phyloP scores from a whole-genome alignment of 2,329 filamentous ascomycete genomes.

The Catunica adiposa region DNA sequence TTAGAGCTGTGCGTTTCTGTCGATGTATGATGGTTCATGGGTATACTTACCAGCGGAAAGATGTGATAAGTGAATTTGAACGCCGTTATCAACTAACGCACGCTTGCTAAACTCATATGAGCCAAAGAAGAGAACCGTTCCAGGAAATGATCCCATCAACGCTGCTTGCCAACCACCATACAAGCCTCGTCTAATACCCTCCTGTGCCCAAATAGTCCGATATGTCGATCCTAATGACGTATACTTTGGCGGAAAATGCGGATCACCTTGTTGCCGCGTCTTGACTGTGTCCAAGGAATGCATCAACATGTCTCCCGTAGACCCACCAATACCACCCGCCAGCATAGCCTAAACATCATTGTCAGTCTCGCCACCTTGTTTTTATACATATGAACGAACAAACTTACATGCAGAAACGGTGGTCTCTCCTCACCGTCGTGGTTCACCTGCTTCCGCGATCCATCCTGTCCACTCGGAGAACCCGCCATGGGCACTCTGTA shows the following conservation, averaged over 20 bases:
- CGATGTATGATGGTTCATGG: neutral
- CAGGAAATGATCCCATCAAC: conserved; percentile 79
- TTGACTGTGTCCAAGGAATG: conserved; percentile 98
- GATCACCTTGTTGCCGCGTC: conserved; percentile 91
- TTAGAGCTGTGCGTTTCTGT: conserved; percentile 3
- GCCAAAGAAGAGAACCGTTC: conserved; percentile 89
- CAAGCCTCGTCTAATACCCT: conserved; percentile 68
- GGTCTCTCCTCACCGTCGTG: conserved; percentile 28
- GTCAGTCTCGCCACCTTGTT: neutral
- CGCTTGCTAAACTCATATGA: conserved; percentile 93
- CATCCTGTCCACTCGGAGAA: conserved; percentile 5
- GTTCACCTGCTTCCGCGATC: conserved; percentile 8
- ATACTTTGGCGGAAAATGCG: conserved; percentile 83
- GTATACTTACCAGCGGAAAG: conserved; percentile 52
- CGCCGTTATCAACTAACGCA: conserved; percentile 64
- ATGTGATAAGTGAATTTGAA: conserved; percentile 73
- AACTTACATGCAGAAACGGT: conserved; percentile 28
- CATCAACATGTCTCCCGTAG: conserved; percentile 93
- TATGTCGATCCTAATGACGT: conserved; percentile 81
- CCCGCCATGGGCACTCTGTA: conserved; percentile 6
- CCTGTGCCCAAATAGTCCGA: conserved; percentile 80
- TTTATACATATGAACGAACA: neutral
- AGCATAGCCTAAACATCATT: conserved; percentile 58
- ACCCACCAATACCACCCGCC: conserved; percentile 81
- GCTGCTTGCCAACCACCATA: conserved; percentile 92